Conservation (phyloP, 371 early-diverging fungal species). For the Chytridiales sp. region DNA sequence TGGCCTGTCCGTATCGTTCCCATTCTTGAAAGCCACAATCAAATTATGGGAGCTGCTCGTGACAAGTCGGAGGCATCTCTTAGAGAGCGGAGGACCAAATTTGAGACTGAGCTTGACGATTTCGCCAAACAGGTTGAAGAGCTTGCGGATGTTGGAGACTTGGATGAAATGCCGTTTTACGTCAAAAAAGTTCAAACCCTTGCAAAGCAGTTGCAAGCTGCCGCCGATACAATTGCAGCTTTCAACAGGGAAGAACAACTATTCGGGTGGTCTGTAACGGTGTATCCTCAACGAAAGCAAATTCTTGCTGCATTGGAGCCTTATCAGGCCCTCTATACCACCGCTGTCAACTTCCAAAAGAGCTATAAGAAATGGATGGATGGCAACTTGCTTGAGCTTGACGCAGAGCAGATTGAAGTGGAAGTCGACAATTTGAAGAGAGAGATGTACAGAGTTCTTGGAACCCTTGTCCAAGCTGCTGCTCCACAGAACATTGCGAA, state of each 20-base stretch:
- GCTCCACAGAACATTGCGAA: conserved; percentile 55
- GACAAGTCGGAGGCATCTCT: conserved; percentile 48
- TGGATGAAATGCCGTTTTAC: conserved; percentile 65
- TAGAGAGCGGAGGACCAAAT: conserved; percentile 47
- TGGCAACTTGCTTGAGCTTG: conserved; percentile 55
- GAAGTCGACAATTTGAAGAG: conserved; percentile 52
- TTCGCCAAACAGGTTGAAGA: conserved; percentile 55
- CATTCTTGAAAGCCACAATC: conserved; percentile 48
- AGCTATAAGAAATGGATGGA: conserved; percentile 60
- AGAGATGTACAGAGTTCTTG: conserved; percentile 53
- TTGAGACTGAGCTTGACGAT: conserved; percentile 55
- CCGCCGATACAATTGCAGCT: conserved; percentile 50
- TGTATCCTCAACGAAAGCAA: conserved; percentile 56
- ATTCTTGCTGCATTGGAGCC: conserved; percentile 55
- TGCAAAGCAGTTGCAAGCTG: conserved; percentile 52
- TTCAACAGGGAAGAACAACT: conserved; percentile 62
- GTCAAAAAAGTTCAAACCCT: conserved; percentile 58
- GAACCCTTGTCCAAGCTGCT: conserved; percentile 47
- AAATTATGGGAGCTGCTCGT: conserved; percentile 49
- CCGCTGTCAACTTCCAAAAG: conserved; percentile 58
- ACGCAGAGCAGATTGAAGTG: conserved; percentile 53
- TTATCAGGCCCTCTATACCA: conserved; percentile 55
- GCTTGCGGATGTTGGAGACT: conserved; percentile 55
- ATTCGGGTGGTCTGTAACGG: conserved; percentile 53
- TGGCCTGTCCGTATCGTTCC: conserved; percentile 55